Evolutionary conservation across 306 rosid species (phyloP), one percentile per base, ranked within the genome.

Genomic region (Cucurbita pepo): DNA sequence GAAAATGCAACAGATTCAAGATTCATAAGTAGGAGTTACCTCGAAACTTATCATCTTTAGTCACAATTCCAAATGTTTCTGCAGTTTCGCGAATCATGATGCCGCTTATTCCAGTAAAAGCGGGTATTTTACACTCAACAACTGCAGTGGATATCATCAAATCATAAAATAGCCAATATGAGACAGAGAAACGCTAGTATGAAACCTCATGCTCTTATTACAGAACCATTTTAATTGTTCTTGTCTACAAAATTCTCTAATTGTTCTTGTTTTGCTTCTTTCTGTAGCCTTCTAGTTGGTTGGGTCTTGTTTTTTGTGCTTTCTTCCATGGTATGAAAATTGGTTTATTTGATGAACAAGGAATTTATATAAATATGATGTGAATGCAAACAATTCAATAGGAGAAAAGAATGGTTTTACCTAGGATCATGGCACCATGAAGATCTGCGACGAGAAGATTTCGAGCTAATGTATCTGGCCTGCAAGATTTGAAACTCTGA

Each of bases 71-170:
- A 77, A 91, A 91, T 3, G 88, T 79, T 85, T 94, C 96, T 14
- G 92, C 85, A 45, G 95, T 94, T 84, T 94, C 97, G 74, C 90
- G 86, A 74, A 91, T 89, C 89, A 94, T 81, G 75, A 90, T 85
- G 40, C 99, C 97, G 25, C 83, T 61, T 57, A 76, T 82, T 75
- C 96, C 88, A 38, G 83, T 79, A 70, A 80, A 80, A 80, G 89
- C 74, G 73, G 77, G 77, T 76, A 82, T 72, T 72, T 86, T 87
- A 79, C 97, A 89, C 76, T 86, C 88, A 58, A 72, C 92, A 79
- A 94, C 97, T 94, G 88, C 83, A 53, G 53, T 5, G 40, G 71
- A 30, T 30, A 30, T 30, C 13, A 82, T 64, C 60, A 54, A 64
- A 13, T 72, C 60, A 61, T 18, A 25, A 72, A 48, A 12, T 77